Percentiles rank a stretch among this genome's conserved stretches.
phyloP scores from a whole-genome alignment of 768 basidiomycete species.

The Lactifluus hygrophoroides region DNA sequence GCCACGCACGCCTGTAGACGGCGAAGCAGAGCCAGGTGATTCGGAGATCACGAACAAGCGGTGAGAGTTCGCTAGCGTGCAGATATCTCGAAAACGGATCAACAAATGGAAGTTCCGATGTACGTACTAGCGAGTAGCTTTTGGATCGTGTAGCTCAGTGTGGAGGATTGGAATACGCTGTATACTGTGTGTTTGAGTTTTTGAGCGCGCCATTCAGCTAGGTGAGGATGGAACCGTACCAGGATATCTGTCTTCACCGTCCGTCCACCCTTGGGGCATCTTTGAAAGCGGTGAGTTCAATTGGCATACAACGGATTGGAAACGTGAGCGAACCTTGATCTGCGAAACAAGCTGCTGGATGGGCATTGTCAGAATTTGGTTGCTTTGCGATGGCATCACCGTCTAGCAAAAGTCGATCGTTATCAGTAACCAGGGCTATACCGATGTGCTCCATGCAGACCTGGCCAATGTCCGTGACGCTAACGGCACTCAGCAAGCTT shows the following conservation, averaged over 20 bases:
- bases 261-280: slow-evolving; percentile 58
- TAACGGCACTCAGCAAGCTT: slow-evolving; percentile 62
- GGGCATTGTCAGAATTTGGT: slow-evolving; percentile 62
- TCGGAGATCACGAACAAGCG: slow-evolving; percentile 73
- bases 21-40: slow-evolving; percentile 40
- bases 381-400: slow-evolving; percentile 73
- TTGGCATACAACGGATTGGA: not conserved
- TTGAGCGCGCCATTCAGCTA: not conserved
- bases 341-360: slow-evolving; percentile 59
- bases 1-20: slow-evolving; percentile 37
- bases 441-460: slow-evolving; percentile 27
- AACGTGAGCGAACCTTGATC: slow-evolving; percentile 48
- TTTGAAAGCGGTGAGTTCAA: not conserved
- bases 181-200: slow-evolving; percentile 43
- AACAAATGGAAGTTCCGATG: not conserved
- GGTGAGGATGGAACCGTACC: slow-evolving; percentile 31
- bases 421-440: not conserved
- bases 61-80: slow-evolving; percentile 60
- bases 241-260: slow-evolving; percentile 74
- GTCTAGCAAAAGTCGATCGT: slow-evolving; percentile 33
- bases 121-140: slow-evolving; percentile 77
- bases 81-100: not conserved
- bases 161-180: slow-evolving; percentile 57
- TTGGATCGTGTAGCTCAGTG: slow-evolving; percentile 63
- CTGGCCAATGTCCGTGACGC: slow-evolving; percentile 77